Conservation (phyloP, 371 early-diverging fungal genomes). For the Haplosporangium sp. region DNA sequence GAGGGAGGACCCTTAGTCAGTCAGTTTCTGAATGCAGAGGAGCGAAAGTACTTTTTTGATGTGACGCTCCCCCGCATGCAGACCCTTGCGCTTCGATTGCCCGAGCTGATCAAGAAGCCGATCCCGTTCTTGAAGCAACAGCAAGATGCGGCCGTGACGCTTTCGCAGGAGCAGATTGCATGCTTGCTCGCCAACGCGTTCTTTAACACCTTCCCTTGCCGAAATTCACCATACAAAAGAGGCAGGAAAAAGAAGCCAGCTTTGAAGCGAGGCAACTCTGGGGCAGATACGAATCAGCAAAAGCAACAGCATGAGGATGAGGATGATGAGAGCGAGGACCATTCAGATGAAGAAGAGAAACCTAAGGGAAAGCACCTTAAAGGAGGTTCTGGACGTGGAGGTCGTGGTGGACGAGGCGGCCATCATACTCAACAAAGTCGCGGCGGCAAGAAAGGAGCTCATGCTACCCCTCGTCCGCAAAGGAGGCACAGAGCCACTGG, state of each 20-base stretch:
- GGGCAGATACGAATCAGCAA: constrained; percentile 3
- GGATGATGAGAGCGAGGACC: constrained; percentile 18
- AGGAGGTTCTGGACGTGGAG: neutral
- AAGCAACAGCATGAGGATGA: constrained; percentile 17
- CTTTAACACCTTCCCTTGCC: constrained; percentile 62
- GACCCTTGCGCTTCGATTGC: constrained; percentile 36
- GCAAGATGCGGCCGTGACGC: constrained; percentile 46
- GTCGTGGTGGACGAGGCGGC: constrained; percentile 17
- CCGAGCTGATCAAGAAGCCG: constrained; percentile 36
- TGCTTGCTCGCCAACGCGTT: constrained; percentile 64
- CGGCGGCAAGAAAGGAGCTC: constrained; percentile 5
- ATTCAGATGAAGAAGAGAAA: constrained; percentile 24
- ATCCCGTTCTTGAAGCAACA: constrained; percentile 49
- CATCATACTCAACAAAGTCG: constrained; percentile 1
- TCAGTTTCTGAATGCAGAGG: constrained; percentile 32
- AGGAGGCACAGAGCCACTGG: constrained; percentile 25
- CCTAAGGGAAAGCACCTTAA: constrained; percentile 8
- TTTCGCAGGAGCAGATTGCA: constrained; percentile 57
- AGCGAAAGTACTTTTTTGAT: constrained; percentile 43
- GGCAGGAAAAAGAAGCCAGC: constrained; percentile 22
- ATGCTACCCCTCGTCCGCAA: constrained; percentile 15
- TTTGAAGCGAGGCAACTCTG: constrained; percentile 4
- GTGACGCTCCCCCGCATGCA: constrained; percentile 48
- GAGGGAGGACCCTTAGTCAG: constrained; percentile 13
- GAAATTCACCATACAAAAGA: constrained; percentile 31